Evolutionary conservation across 1,139 yeast species (phyloP).

Genomic region (Casaregolazyma suthepensis): DNA sequence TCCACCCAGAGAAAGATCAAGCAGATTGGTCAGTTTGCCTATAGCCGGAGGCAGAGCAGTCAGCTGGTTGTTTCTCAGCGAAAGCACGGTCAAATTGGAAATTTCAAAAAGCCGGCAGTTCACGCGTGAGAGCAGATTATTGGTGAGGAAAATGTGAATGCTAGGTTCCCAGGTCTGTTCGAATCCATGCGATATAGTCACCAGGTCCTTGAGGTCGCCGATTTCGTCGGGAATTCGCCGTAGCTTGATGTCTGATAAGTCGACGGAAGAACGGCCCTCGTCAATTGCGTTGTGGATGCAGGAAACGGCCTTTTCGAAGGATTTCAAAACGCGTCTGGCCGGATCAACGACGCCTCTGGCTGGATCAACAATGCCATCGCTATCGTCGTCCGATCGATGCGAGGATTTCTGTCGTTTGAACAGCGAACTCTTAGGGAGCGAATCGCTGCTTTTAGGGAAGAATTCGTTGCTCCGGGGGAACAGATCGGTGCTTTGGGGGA

Average conservation of each 20-base stretch:
- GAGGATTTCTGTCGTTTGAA: not conserved
- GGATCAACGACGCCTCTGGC: constrained; percentile 1
- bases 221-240: constrained; percentile 49
- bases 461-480: not conserved
- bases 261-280: constrained; percentile 34
- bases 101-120: constrained; percentile 49
- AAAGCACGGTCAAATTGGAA: constrained; percentile 46
- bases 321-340: not conserved
- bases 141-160: constrained; percentile 45
- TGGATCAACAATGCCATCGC: not conserved
- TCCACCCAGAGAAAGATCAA: constrained; percentile 46
- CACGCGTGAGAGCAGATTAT: constrained; percentile 45
- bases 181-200: constrained; percentile 20
- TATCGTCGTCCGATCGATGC: constrained; percentile 2
- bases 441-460: not conserved
- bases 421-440: not conserved
- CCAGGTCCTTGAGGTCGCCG: constrained; percentile 47
- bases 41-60: constrained; percentile 49
- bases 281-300: constrained; percentile 30
- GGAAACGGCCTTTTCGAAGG: constrained; percentile 12
- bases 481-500: not conserved
- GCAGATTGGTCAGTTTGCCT: constrained; percentile 38
- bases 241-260: constrained; percentile 41
- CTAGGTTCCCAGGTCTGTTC: constrained; percentile 20
- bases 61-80: constrained; percentile 48